A percentile compares a stretch with the other conserved stretches of the same genome.
These are phyloP conservation scores for Citropsis articulata DNA, from an alignment of 345 rosid species.

Conservation along the genomic window DNA sequence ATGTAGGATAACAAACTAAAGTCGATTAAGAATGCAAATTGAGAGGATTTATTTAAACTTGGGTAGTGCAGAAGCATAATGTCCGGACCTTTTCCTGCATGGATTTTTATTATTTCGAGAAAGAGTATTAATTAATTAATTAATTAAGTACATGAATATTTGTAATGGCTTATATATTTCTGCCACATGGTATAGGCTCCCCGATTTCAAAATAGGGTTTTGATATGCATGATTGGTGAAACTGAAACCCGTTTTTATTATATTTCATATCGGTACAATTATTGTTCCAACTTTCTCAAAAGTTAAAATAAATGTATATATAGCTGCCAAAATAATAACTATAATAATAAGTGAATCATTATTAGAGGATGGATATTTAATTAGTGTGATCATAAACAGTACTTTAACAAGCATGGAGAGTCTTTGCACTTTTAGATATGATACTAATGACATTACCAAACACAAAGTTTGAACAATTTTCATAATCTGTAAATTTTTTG, in stretches of 20 bases:
- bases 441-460: background rate
- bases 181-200: background rate
- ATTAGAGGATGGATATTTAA: background rate
- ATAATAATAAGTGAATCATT: background rate
- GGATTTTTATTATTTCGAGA: background rate
- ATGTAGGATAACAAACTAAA: background rate
- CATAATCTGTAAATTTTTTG: no score
- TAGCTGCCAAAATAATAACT: background rate
- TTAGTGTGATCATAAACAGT: background rate
- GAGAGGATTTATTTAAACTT: no score
- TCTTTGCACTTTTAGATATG: background rate
- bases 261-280: background rate
- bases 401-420: background rate
- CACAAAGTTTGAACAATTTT: background rate
- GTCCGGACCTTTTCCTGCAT: background rate
- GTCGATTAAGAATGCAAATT: background rate
- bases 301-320: background rate
- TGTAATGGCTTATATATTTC: background rate
- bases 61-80: background rate
- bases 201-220: background rate
- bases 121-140: background rate
- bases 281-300: conserved; percentile 7
- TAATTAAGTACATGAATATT: background rate
- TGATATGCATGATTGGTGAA: background rate
- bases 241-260: background rate